phyloP scores from a whole-genome alignment of 2,329 filamentous ascomycete species.

The Colletotrichum horii region DNA sequence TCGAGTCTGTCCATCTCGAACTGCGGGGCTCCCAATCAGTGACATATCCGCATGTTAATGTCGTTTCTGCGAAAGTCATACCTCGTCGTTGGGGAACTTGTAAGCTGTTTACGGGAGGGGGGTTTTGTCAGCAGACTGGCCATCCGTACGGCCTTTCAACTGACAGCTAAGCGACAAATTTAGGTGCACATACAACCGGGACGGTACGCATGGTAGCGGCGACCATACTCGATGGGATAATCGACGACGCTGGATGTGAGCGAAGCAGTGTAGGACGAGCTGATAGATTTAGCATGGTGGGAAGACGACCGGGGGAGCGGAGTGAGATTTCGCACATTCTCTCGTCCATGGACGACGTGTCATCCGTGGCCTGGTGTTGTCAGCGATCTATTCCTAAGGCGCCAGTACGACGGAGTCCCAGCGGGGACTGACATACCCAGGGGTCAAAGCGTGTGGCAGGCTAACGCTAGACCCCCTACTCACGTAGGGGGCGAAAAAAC shows the following conservation, averaged over 20 bases:
- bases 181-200: not conserved
- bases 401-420: not conserved
- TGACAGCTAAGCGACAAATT: not conserved
- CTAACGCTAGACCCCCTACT: no score
- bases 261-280: not conserved
- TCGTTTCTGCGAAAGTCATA: not conserved
- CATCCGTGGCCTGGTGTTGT: not conserved
- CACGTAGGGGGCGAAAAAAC: no score
- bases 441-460: no score
- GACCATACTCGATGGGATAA: not conserved
- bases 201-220: not conserved
- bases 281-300: not conserved
- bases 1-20: not conserved
- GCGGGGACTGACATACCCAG: not conserved
- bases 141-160: not conserved
- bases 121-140: not conserved
- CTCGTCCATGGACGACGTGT: not conserved
- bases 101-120: not conserved
- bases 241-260: not conserved
- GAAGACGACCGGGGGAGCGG: not conserved
- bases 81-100: not conserved
- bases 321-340: not conserved
- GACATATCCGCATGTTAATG: rapidly evolving
- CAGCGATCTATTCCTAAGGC: rapidly evolving
- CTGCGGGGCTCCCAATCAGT: not conserved